Percentiles rank a stretch among this genome's conserved stretches.
Evolutionary conservation across 2,329 filamentous ascomycete species (phyloP).

Genomic region (Colletotrichum sp.): DNA sequence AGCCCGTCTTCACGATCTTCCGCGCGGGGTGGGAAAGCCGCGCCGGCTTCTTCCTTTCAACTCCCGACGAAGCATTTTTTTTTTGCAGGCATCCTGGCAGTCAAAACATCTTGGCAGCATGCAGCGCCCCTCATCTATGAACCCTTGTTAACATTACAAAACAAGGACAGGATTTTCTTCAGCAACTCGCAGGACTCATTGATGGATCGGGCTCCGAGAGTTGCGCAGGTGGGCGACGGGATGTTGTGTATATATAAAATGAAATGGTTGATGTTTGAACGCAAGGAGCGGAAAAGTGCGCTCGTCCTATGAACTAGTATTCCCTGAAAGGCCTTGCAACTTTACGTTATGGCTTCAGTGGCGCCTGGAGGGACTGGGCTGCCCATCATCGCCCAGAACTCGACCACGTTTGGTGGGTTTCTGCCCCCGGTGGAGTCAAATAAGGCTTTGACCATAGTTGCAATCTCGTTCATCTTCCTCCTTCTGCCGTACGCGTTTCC

Average conservation of each 20-base stretch:
- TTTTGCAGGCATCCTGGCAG: neutral
- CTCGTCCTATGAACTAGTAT: neutral
- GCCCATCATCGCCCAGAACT: neutral
- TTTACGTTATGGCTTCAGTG: neutral
- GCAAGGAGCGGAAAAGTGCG: neutral
- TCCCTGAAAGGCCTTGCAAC: neutral
- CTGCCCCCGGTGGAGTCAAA: neutral
- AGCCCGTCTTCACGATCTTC: neutral
- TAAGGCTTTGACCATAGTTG: neutral
- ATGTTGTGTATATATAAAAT: neutral
- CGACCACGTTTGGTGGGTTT: neutral
- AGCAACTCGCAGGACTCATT: neutral
- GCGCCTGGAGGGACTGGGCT: neutral
- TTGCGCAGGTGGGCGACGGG: neutral
- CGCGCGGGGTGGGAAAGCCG: neutral
- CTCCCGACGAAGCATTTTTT: neutral
- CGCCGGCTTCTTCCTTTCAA: neutral
- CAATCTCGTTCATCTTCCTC: neutral
- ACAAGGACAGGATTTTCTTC: neutral
- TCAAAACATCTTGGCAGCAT: neutral
- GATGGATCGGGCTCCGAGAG: neutral
- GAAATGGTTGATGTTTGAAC: neutral
- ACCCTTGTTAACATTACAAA: neutral
- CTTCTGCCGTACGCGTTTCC: neutral
- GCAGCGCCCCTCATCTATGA: neutral